Percentiles rank a stretch among this genome's conserved stretches.
phyloP scores from a whole-genome alignment of 805 yeast species.

The Cyberlindnera subsufficiens region DNA sequence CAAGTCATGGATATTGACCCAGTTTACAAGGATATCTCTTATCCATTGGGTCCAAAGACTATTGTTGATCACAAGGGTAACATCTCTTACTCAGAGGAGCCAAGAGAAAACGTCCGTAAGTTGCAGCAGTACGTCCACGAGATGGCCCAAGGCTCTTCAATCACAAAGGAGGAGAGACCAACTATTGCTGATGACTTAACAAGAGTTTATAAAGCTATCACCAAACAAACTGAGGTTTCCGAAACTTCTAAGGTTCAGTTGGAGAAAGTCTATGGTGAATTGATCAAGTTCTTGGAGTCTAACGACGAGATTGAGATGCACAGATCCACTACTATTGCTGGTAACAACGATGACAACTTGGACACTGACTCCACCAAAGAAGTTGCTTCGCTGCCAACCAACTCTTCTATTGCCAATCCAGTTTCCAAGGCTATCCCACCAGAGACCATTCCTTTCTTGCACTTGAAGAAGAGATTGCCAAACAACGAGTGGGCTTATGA shows the following conservation, averaged over 20 bases:
- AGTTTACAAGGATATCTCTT: conserved; percentile 90
- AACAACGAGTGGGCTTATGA: conserved; percentile 83
- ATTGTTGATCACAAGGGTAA: conserved; percentile 84
- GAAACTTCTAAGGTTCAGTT: conserved; percentile 64
- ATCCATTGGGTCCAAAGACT: conserved; percentile 94
- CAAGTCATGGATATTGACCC: conserved; percentile 79
- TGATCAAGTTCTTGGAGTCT: conserved; percentile 61
- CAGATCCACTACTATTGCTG: conserved; percentile 52
- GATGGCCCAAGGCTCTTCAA: conserved; percentile 92
- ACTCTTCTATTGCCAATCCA: conserved; percentile 61
- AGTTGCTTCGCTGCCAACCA: conserved; percentile 78
- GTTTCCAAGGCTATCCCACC: conserved; percentile 70
- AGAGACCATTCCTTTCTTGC: conserved; percentile 91
- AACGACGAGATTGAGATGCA: conserved; percentile 67
- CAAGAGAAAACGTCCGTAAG: conserved; percentile 88
- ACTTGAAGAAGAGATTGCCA: conserved; percentile 71
- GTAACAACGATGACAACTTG: conserved; percentile 43
- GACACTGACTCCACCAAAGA: conserved; percentile 60
- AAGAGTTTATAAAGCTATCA: conserved; percentile 73
- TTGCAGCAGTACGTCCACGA: conserved; percentile 92
- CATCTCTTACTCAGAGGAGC: conserved; percentile 75
- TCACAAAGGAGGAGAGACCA: conserved; percentile 67
- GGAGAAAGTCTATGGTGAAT: conserved; percentile 63
- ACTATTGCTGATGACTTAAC: conserved; percentile 82
- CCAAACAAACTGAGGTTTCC: conserved; percentile 60